Conservation (phyloP, 2,329 filamentous ascomycete species). For the Diaporthe citrichinensis region DNA sequence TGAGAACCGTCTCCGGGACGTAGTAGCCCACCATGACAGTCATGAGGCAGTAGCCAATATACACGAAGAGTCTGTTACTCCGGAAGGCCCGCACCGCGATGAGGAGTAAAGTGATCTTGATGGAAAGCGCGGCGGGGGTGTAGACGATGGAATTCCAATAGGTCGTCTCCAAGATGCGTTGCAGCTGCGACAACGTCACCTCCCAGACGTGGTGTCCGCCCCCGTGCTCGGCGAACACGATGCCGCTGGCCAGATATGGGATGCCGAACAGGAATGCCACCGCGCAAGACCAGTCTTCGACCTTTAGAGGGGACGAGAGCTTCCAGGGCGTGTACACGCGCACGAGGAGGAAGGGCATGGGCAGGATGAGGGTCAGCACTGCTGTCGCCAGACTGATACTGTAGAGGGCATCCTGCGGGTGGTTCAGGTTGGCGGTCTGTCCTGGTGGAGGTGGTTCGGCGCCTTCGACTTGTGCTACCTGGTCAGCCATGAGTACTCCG, state of each 20-base stretch:
- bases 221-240: background rate
- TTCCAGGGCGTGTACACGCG: background rate
- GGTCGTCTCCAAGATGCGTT: background rate
- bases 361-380: background rate
- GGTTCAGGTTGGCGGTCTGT: background rate
- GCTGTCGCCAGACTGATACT: background rate
- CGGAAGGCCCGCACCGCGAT: background rate
- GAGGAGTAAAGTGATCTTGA: background rate
- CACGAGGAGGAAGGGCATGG: background rate
- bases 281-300: slow-evolving; percentile 6
- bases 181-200: background rate
- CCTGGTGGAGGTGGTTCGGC: slow-evolving; percentile 9
- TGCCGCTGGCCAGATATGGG: background rate
- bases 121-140: background rate
- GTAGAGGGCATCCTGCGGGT: background rate
- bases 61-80: background rate
- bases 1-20: background rate
- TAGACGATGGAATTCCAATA: background rate
- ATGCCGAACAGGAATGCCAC: background rate
- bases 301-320: background rate
- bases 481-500: background rate
- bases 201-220: background rate
- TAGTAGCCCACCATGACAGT: slow-evolving; percentile 12
- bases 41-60: background rate
- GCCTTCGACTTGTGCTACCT: background rate